A percentile compares a stretch with the other conserved stretches of the same genome.
These are phyloP conservation scores for Uronychia binucleata DNA, from an alignment of 73 alveolate genomes.

Conservation along the genomic window DNA sequence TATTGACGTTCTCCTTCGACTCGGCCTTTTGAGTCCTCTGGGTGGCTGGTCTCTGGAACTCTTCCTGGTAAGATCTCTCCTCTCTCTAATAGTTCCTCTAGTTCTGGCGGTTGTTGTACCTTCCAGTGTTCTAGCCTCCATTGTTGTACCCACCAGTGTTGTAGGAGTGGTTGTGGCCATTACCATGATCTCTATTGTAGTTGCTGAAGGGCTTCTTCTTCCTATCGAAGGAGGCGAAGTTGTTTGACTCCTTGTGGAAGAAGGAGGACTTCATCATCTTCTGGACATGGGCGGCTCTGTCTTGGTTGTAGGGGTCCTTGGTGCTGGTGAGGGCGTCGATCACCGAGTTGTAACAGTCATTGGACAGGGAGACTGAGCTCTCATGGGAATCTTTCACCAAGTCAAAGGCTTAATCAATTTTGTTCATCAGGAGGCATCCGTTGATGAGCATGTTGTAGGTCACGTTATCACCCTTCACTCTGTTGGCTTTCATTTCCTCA, in stretches of 20 bases:
- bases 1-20: background rate
- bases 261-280: background rate
- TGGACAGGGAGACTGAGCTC: background rate
- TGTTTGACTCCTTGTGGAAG: background rate
- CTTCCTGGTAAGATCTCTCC: too few relatives aligned
- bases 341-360: background rate
- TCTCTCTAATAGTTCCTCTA: background rate
- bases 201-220: background rate
- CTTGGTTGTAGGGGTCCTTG: background rate
- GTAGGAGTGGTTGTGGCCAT: too few relatives aligned
- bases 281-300: background rate
- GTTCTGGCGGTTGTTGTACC: background rate
- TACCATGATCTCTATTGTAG: too few relatives aligned
- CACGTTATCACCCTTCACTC: slow-evolving; percentile 83
- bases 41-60: background rate
- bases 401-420: slow-evolving; percentile 35
- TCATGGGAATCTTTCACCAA: background rate
- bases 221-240: background rate
- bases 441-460: slow-evolving; percentile 88
- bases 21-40: background rate
- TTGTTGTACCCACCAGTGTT: background rate
- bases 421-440: slow-evolving; percentile 75
- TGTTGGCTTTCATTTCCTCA: slow-evolving; percentile 74
- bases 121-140: background rate
- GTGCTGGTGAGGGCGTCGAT: background rate